Evolutionary conservation across 2,329 filamentous ascomycete species (phyloP), one percentile per base, ranked within the genome.

Genomic region (Pezicula carpinea): DNA sequence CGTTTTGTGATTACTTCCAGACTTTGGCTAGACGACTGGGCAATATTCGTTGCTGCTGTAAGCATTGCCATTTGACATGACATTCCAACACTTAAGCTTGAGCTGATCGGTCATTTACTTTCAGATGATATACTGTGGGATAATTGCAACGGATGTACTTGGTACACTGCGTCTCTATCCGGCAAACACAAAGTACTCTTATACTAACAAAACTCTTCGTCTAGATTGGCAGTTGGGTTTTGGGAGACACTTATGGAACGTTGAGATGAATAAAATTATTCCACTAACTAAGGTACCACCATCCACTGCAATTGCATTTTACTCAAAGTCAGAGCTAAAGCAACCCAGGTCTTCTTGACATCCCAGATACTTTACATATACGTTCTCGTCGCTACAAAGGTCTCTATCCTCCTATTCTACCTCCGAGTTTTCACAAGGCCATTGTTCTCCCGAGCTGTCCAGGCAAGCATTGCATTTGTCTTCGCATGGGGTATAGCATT

Each of bases 1-100:
- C 43, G 55, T 19, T 39, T 40, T 7, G 29, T 49, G 11, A 43
- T 57, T 22, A 33, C 48, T 4, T 19, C 26, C 1, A 47, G 32
- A 22, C 6, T 55, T 14, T 55, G 51, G 51, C 54, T 48, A 51
- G 55, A 57, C 47, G 55, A 57, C 44, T 54, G 50, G 46, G 38
- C 39, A 7, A 52, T 55, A 6, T 11, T 50, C 5, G 14, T 47
- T 18, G 46, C 50, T 14, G 42, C 44, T 33, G 53, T 57, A 23
- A 44, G 53, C 50, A 5, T 7, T 17, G 22, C 13, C 6, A 14
- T 19, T 15, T 23, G 8, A 46, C 10, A 13, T 43, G 10, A 3
- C 39, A 17, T 31, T 18, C n/a, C 10, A 39, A 22, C 18, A n/a
- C 32, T 6, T 15, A 5, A 19, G 22, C 26, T 22, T 44, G 31